Evolutionary conservation across 2,329 filamentous ascomycete genomes (phyloP).

Genomic region (Colletotrichum phormii): DNA sequence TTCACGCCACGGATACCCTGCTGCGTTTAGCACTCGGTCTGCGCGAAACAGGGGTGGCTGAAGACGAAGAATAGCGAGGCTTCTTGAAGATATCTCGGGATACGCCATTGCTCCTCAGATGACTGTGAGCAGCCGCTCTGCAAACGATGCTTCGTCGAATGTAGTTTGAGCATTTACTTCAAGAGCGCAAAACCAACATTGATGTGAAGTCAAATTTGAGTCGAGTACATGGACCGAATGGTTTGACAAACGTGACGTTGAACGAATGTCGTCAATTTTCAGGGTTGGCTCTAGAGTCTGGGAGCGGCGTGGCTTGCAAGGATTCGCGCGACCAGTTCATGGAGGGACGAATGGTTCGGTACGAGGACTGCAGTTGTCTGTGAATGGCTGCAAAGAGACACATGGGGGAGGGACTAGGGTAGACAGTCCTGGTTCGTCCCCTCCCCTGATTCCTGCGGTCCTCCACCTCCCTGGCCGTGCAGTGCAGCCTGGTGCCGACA

Average conservation of each 20-base stretch:
- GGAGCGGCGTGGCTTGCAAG: constrained; percentile 23
- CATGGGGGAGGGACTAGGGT: constrained; percentile 13
- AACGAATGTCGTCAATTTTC: constrained; percentile 18
- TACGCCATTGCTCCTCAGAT: not conserved
- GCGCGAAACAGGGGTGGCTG: not conserved
- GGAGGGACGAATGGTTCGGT: not conserved
- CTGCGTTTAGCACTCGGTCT: not conserved
- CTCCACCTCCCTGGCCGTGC: not conserved
- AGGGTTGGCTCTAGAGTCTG: not conserved
- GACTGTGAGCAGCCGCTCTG: not conserved
- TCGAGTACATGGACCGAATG: no score
- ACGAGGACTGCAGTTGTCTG: constrained; percentile 1
- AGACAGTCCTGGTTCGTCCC: not conserved
- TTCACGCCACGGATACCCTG: not conserved
- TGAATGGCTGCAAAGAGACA: constrained; percentile 3
- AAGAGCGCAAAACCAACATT: not conserved
- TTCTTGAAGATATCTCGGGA: not conserved
- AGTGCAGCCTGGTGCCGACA: not conserved
- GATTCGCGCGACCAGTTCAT: constrained; percentile 8
- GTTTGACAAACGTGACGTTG: not conserved
- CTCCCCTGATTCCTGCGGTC: not conserved
- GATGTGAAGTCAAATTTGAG: not conserved
- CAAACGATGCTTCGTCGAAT: not conserved
- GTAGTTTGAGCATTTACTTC: not conserved
- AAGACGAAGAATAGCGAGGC: not conserved